Evolutionary conservation across 257 asterid genomes (phyloP), one percentile per base, ranked within the genome.

Genomic region (Lavandula angustifolia): DNA sequence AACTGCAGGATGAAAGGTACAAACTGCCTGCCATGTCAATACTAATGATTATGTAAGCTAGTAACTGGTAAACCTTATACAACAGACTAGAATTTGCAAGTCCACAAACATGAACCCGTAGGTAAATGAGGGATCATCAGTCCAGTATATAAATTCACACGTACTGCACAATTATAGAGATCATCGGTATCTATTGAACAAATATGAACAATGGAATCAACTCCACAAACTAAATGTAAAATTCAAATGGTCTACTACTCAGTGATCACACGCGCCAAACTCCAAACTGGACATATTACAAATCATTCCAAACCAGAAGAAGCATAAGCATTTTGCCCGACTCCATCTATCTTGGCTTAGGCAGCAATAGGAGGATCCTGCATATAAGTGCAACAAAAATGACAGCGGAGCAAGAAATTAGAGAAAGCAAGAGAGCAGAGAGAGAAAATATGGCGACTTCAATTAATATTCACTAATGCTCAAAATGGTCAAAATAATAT

Each of bases 301-400:
- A 54, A 53, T 22, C 59, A 64, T 49, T 66, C 67, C 68, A 47
- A 51, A 62, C 70, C 73, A 68, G 29, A 62, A 53, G 54, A 54
- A 53, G 76, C 61, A 46, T 9, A 71, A 53, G 42, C 62, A 64
- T 64, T 68, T 57, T 34, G 62, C 43, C 58, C 16, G 58, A 61
- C 70, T 53, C 47, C 67, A 33, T 31, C 57, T 37, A 37, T 55
- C 55, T 48, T 33, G 59, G 49, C 47, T 56, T 65, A 78, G 51
- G 82, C 82, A 48, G 76, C 72, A 66, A 78, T 73, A 9, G 82
- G 27, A 22, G 27, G 75, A 14, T 78, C 79, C 82, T 78, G 79
- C 64, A 62, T 29, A 22, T n/a, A n/a, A n/a, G n/a, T n/a, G n/a
- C n/a, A n/a, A n/a, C n/a, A n/a, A n/a, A n/a, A n/a, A n/a, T n/a